phyloP scores from a whole-genome alignment of 23 red algal species.

The Agarophyton chilense region DNA sequence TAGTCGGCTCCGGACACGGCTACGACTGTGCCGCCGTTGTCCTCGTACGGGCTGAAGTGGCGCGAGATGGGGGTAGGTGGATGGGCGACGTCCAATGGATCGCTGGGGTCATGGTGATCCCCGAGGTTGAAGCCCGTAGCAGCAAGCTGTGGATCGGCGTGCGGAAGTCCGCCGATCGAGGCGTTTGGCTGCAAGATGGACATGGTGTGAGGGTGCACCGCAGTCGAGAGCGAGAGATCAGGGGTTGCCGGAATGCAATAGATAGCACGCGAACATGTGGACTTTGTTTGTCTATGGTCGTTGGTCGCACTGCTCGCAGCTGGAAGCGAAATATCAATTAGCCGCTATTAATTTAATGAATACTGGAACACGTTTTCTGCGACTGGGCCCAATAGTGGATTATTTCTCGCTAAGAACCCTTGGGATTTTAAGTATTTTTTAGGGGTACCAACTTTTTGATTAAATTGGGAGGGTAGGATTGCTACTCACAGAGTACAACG shows the following conservation, averaged over 20 bases:
- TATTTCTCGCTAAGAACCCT: too few species aligned
- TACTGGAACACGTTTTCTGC: too few species aligned
- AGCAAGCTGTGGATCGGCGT: conserved; percentile 19
- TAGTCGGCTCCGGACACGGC: conserved; percentile 92
- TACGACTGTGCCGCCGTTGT: conserved; percentile 93
- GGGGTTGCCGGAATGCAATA: too few species aligned
- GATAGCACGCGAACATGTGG: too few species aligned
- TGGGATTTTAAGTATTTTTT: too few species aligned
- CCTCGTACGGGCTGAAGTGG: conserved; percentile 87
- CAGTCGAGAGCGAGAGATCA: too few species aligned
- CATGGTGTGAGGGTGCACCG: background rate
- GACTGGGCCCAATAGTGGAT: too few species aligned
- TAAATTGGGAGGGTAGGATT: too few species aligned
- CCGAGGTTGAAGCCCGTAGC: conserved; percentile 55
- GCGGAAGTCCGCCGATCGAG: conserved; percentile 35
- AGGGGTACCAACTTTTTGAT: too few species aligned
- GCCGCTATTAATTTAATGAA: background rate
- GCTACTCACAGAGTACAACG: too few species aligned
- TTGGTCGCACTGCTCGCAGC: background rate
- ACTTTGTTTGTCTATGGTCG: background rate
- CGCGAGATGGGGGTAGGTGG: conserved; percentile 6
- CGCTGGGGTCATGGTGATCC: conserved; percentile 62
- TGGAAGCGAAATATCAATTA: background rate
- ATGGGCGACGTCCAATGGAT: conserved; percentile 27
- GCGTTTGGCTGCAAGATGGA: conserved; percentile 67